Percentiles rank a stretch among this genome's conserved stretches.
Evolutionary conservation across 2,329 filamentous ascomycete genomes (phyloP).

Genomic region (Monilinia vaccinii-corymbosi): DNA sequence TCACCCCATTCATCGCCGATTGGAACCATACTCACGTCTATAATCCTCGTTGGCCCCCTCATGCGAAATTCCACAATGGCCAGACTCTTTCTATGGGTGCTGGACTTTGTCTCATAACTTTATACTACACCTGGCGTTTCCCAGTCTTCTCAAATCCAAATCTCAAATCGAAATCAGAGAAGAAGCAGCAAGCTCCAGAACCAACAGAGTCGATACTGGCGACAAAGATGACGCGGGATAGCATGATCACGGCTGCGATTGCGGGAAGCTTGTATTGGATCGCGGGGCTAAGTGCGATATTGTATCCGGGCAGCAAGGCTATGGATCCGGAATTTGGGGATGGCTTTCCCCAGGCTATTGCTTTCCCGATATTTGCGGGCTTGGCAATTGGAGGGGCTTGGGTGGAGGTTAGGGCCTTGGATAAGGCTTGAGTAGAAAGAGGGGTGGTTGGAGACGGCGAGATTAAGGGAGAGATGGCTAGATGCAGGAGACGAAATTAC

Average conservation of each 20-base stretch:
- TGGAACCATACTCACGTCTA: constrained; percentile 37
- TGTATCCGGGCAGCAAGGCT: constrained; percentile 38
- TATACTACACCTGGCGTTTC: constrained; percentile 31
- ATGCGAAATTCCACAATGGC: constrained; percentile 44
- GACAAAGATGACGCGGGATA: constrained; percentile 11
- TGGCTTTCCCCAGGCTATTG: constrained; percentile 30
- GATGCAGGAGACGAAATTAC: not conserved
- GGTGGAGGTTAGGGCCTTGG: constrained; percentile 7
- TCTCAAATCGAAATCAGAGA: not conserved
- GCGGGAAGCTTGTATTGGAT: constrained; percentile 37
- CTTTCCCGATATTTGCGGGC: constrained; percentile 9
- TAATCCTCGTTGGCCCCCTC: constrained; percentile 41
- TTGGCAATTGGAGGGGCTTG: constrained; percentile 10
- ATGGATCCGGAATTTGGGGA: constrained; percentile 39
- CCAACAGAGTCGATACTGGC: not conserved
- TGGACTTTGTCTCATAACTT: constrained; percentile 31
- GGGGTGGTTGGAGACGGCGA: not conserved
- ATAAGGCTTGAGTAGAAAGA: not conserved
- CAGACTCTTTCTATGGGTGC: constrained; percentile 42
- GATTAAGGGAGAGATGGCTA: not conserved
- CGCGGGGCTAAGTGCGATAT: constrained; percentile 34
- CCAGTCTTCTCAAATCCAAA: not conserved
- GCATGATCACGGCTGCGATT: constrained; percentile 29
- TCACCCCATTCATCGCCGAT: constrained; percentile 28
- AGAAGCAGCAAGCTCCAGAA: not conserved